phyloP scores from a whole-genome alignment of 1,284 basidiomycete species.

The Cryptococcus neoformans region DNA sequence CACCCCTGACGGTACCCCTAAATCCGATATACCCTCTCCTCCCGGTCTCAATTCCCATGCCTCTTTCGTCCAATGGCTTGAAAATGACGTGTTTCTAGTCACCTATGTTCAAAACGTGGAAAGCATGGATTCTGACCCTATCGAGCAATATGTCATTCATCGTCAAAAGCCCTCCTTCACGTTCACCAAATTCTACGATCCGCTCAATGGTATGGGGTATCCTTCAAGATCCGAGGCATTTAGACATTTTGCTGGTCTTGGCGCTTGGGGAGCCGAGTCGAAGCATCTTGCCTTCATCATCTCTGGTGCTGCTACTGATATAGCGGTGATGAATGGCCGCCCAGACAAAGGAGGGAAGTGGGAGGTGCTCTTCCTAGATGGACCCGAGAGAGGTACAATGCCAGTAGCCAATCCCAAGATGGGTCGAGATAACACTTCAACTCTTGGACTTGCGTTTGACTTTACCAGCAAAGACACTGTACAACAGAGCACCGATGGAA shows the following conservation, averaged over 20 bases:
- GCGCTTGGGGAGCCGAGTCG: constrained; percentile 43
- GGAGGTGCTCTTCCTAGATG: constrained; percentile 53
- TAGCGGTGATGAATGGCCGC: constrained; percentile 39
- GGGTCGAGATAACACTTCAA: constrained; percentile 49
- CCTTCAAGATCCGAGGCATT: constrained; percentile 33
- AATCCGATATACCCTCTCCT: constrained; percentile 51
- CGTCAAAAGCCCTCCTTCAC: constrained; percentile 36
- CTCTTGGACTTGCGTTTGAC: constrained; percentile 54
- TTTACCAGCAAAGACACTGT: constrained; percentile 50
- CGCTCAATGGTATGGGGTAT: constrained; percentile 46
- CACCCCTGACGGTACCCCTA: constrained; percentile 53
- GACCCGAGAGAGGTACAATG: constrained; percentile 52
- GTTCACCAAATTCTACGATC: constrained; percentile 49
- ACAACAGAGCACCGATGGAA: constrained; percentile 48
- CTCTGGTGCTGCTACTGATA: constrained; percentile 50
- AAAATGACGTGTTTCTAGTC: constrained; percentile 56
- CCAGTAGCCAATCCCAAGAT: constrained; percentile 49
- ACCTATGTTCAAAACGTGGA: constrained; percentile 49
- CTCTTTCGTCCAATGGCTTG: constrained; percentile 54
- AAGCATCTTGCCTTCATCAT: constrained; percentile 51
- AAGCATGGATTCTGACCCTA: constrained; percentile 41
- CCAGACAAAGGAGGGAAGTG: constrained; percentile 39
- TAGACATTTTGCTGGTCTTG: constrained; percentile 47
- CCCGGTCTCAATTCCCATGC: constrained; percentile 36
- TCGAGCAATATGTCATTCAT: constrained; percentile 44